phyloP scores from a whole-genome alignment of 2,329 filamentous ascomycete species.

The Coleophoma eucalyptorum region DNA sequence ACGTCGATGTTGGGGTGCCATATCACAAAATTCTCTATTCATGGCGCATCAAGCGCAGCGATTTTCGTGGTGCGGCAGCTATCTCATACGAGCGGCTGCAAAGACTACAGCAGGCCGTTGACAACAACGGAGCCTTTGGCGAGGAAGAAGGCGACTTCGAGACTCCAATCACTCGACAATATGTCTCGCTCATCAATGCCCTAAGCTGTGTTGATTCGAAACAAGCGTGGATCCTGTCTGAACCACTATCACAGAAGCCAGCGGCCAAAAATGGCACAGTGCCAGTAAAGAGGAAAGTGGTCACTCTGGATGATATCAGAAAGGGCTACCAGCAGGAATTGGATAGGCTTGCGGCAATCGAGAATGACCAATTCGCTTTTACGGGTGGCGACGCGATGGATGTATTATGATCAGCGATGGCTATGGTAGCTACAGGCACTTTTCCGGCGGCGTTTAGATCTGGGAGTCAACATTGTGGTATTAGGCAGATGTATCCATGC shows the following conservation, averaged over 20 bases:
- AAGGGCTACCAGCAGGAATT: conserved; percentile 88
- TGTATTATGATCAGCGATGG: conserved; percentile 23
- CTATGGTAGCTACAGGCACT: neutral
- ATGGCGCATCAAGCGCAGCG: conserved; percentile 80
- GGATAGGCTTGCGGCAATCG: conserved; percentile 82
- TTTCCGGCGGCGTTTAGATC: too few species aligned
- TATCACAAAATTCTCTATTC: conserved; percentile 90
- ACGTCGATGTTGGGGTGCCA: conserved; percentile 61
- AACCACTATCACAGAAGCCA: conserved; percentile 35
- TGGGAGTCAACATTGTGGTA: too few species aligned
- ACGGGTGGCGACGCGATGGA: conserved; percentile 38
- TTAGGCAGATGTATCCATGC: neutral
- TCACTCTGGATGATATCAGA: conserved; percentile 82
- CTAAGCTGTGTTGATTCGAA: conserved; percentile 79
- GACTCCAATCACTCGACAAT: conserved; percentile 67
- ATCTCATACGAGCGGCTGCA: conserved; percentile 61
- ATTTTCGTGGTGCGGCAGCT: conserved; percentile 77
- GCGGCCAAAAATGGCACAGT: conserved; percentile 24
- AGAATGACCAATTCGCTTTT: conserved; percentile 86
- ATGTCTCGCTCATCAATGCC: conserved; percentile 89
- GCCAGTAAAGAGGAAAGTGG: conserved; percentile 61
- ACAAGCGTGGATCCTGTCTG: conserved; percentile 75
- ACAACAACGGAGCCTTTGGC: conserved; percentile 47
- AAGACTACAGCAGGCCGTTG: conserved; percentile 54
- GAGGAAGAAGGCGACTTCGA: conserved; percentile 49